Evolutionary conservation across 1,284 basidiomycete species (phyloP), one percentile per base, ranked within the genome.

Genomic region (Boletus albobrunnescens): DNA sequence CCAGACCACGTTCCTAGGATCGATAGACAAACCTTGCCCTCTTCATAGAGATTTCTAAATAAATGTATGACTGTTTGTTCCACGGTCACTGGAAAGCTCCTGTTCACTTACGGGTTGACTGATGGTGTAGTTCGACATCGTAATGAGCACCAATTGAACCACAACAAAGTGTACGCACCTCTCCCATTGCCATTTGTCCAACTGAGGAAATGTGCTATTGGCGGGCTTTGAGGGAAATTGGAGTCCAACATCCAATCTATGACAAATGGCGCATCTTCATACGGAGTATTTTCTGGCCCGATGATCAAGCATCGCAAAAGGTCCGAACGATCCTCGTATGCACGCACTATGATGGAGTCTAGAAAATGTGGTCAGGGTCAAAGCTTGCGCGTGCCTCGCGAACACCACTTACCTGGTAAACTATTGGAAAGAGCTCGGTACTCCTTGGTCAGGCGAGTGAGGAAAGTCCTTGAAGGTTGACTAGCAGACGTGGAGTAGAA

Each of bases 171-270:
- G 12, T 16, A 63, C 78, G 61, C 71, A 83, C 87, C 89, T 74
- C 91, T 76, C 16, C 93, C 93, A 59, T 93, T 92, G 10, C 91
- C 93, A 64, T 91, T 91, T 10, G 94, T 96, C 88, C 93, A 95
- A 53, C 90, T 93, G 50, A 86, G 78, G 68, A 96, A 97, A 69
- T 92, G 86, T 4, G 94, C 94, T 36, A 84, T 74, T 0, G 94
- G 94, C 6, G 94, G 92, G 54, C 81, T 82, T 56, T 87, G 77
- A 3, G 94, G 94, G 66, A 93, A 97, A 60, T 85, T 83, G 7
- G 89, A 86, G 60, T 91, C 86, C 23, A 95, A 76, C 76, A 87
- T 85, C 79, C 94, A 92, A 69, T 97, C 94, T 50, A 96, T 94
- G 24, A 96, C 84, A 66, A 96, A 94, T 0, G 94, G 93, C 17